phyloP scores from a whole-genome alignment of 2,329 filamentous ascomycete genomes.

The Fusarium xylarioides region DNA sequence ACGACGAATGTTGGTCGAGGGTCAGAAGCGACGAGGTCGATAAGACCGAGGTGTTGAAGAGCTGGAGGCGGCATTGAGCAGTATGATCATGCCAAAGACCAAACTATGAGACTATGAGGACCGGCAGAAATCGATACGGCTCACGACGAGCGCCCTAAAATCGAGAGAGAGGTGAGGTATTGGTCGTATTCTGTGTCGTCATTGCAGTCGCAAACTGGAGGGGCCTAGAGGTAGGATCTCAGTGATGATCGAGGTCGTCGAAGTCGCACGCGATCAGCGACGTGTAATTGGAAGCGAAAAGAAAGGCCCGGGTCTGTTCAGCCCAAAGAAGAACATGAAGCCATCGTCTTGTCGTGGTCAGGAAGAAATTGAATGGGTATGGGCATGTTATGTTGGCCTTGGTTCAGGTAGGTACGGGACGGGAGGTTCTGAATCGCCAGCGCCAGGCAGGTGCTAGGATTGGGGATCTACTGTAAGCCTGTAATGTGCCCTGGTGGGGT shows the following conservation, averaged over 20 bases:
- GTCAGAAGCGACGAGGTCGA: constrained; percentile 54
- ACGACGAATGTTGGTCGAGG: constrained; percentile 55
- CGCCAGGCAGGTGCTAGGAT: constrained; percentile 21
- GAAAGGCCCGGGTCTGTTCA: neutral
- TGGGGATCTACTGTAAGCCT: constrained; percentile 16
- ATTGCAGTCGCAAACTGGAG: constrained; percentile 29
- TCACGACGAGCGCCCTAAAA: constrained; percentile 12
- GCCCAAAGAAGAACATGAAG: constrained; percentile 10
- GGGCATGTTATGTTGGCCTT: constrained; percentile 4
- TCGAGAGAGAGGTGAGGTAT: constrained; percentile 8
- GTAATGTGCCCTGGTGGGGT: constrained; percentile 25
- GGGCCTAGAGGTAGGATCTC: neutral
- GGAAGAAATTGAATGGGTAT: neutral
- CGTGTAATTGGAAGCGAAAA: neutral
- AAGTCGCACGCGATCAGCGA: constrained; percentile 23
- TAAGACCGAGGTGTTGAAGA: constrained; percentile 46
- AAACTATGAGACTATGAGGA: neutral
- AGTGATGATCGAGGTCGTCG: constrained; percentile 2
- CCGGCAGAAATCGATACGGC: neutral
- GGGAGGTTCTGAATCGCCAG: constrained; percentile 1
- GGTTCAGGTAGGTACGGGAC: neutral
- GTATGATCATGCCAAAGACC: neutral
- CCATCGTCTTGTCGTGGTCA: constrained; percentile 15
- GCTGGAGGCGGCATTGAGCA: constrained; percentile 38
- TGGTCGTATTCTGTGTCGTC: constrained; percentile 25